A percentile compares a stretch with the other conserved stretches of the same genome.
phyloP scores from a whole-genome alignment of 2,329 filamentous ascomycete species.

The Aspergillus sp. region DNA sequence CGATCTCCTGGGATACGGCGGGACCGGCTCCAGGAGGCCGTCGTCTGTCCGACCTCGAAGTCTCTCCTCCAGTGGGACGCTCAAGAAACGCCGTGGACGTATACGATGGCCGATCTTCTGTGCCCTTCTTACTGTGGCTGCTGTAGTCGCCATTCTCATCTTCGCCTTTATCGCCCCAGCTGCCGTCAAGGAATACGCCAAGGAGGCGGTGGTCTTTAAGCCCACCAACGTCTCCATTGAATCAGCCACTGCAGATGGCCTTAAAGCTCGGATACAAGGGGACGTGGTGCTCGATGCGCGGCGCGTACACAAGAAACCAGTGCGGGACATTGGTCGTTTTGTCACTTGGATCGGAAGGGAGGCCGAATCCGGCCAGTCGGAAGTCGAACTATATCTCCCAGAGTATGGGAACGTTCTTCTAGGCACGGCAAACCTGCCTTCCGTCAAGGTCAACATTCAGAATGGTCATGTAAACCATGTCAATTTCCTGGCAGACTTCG shows the following conservation, averaged over 20 bases:
- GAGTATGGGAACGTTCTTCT: constrained; percentile 77
- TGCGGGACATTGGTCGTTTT: constrained; percentile 73
- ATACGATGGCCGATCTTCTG: constrained; percentile 78
- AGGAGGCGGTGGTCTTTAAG: constrained; percentile 77
- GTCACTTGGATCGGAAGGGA: constrained; percentile 78
- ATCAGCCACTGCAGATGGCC: constrained; percentile 75
- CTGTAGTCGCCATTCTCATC: constrained; percentile 69
- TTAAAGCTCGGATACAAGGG: constrained; percentile 77
- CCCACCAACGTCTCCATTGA: constrained; percentile 83
- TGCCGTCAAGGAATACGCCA: constrained; percentile 80
- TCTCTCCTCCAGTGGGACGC: constrained; percentile 17
- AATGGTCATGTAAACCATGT: constrained; percentile 76
- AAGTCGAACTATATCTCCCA: constrained; percentile 76
- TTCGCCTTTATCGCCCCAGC: constrained; percentile 80
- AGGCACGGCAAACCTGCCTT: constrained; percentile 74
- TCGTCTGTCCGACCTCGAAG: constrained; percentile 26
- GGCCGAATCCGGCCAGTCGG: constrained; percentile 71
- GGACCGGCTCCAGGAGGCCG: constrained; percentile 27
- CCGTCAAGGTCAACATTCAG: constrained; percentile 72
- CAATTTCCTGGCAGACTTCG: constrained; percentile 75
- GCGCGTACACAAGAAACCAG: constrained; percentile 68
- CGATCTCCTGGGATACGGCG: constrained; percentile 34
- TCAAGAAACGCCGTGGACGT: constrained; percentile 25
- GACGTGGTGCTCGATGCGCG: constrained; percentile 78
- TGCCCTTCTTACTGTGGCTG: constrained; percentile 57